Evolutionary conservation across 1,284 basidiomycete genomes (phyloP), one percentile per base, ranked within the genome.

Genomic region (Blastosporella zonata): DNA sequence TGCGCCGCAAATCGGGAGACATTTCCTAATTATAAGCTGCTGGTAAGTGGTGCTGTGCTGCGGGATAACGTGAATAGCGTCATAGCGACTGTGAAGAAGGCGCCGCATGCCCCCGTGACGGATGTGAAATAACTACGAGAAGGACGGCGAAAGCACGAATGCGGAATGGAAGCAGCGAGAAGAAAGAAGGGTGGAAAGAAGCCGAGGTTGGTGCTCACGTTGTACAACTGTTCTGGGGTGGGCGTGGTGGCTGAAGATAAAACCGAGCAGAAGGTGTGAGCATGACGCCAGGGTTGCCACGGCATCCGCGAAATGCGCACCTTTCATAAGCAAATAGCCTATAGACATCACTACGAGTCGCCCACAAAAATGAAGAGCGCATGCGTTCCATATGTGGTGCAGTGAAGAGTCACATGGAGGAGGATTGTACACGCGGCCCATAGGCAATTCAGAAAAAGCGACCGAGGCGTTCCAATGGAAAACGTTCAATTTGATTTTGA

Each of bases 281-380:
- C 48, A 37, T 23, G 43, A 46, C 17, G 33, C 6, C 33, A 34
- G 33, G n/a, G 33, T 34, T 34, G 33, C 33, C 33, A 34, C 33
- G 33, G 15, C 33, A 34, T 20, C 49, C 60, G 61, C 43, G 47
- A 49, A 56, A 43, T 43, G 65, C 79, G 63, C 58, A 86, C 84
- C 73, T 66, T 73, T 78, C 85, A 87, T 85, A 49, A 82, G 62
- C 31, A 69, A 54, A 62, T 84, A 87, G 25, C 84, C 85, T 49
- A 77, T 55, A 17, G 77, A 74, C 63, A 81, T 74, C 50, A 87
- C 84, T 87, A 50, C 17, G 22, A 15, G 41, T 20, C 21, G 38
- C 41, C 29, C 43, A 44, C 34, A 36, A 39, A 40, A 36, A 44
- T 27, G 31, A 50, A 25, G 35, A 46, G 21, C 29, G 23, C 31